Percentiles rank a stretch among this genome's conserved stretches.
Conservation (phyloP, 2,329 filamentous ascomycete species). For the Sarocladiaceae sp. region DNA sequence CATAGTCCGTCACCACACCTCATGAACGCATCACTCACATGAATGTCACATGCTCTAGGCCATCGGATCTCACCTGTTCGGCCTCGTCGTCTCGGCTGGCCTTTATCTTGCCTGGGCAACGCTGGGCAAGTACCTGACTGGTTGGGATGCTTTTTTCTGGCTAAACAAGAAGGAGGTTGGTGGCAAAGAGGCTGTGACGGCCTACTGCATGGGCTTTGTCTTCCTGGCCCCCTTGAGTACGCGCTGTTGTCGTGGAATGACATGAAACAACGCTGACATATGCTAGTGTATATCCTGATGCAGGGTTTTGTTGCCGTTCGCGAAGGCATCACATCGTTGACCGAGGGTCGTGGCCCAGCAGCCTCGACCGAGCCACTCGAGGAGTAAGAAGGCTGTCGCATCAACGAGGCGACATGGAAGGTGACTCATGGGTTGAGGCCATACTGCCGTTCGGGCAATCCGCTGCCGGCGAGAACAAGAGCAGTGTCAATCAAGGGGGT, state of each 20-base stretch:
- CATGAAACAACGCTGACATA: not conserved
- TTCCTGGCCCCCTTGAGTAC: conserved; percentile 37
- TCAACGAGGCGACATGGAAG: no score
- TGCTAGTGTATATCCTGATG: conserved; percentile 39
- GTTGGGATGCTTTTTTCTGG: conserved; percentile 44
- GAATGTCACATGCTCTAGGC: conserved; percentile 31
- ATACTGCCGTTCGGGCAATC: no score
- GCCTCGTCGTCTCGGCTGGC: conserved; percentile 32
- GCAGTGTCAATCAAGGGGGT: no score
- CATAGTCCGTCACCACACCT: not conserved
- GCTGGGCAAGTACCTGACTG: conserved; percentile 39
- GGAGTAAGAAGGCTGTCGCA: not conserved
- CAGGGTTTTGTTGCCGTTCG: conserved; percentile 44
- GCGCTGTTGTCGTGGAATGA: conserved; percentile 16
- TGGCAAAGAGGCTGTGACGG: conserved; percentile 35
- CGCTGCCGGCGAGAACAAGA: no score
- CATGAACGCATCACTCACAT: no score
- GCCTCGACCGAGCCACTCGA: conserved; percentile 8
- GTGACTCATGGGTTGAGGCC: no score
- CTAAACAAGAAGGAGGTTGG: conserved; percentile 39
- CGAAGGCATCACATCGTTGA: conserved; percentile 29
- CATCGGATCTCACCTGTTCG: conserved; percentile 35
- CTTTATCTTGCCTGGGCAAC: conserved; percentile 45
- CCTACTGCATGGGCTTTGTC: conserved; percentile 39
- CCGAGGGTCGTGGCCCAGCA: conserved; percentile 20